A percentile compares a stretch with the other conserved stretches of the same genome.
Conservation (phyloP, 306 rosid genomes). For the Pachyrhizus erosus region DNA sequence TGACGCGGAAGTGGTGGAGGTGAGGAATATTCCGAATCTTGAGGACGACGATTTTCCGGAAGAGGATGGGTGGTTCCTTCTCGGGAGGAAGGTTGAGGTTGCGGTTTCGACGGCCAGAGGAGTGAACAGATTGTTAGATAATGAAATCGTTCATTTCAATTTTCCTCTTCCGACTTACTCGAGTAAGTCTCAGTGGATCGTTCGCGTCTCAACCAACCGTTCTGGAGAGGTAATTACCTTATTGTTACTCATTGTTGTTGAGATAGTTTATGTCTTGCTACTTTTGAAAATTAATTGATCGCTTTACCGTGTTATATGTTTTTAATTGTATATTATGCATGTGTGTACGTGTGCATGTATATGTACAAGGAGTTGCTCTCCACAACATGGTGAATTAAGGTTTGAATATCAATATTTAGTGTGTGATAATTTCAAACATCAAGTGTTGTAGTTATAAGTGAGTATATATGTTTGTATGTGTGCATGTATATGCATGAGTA, state of each 20-base stretch:
- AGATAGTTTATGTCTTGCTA: background rate
- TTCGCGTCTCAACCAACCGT: slow-evolving; percentile 82
- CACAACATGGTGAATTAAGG: too few relatives aligned
- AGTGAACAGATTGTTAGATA: slow-evolving; percentile 63
- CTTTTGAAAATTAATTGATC: too few relatives aligned
- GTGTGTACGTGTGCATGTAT: background rate
- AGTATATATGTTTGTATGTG: too few relatives aligned
- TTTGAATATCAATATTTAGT: too few relatives aligned
- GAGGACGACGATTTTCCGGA: slow-evolving; percentile 79
- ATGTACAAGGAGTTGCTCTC: too few relatives aligned
- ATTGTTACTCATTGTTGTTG: background rate
- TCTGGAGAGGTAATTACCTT: slow-evolving; percentile 59
- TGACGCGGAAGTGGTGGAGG: background rate
- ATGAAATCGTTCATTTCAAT: slow-evolving; percentile 73
- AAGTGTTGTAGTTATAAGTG: too few relatives aligned
- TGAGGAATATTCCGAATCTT: slow-evolving; percentile 41
- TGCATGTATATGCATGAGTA: too few relatives aligned
- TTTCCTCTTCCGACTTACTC: slow-evolving; percentile 46
- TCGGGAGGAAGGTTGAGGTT: slow-evolving; percentile 66
- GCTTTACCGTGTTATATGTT: background rate
- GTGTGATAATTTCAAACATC: too few relatives aligned
- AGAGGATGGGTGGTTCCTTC: slow-evolving; percentile 67
- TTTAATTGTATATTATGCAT: too few relatives aligned
- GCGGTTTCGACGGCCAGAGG: slow-evolving; percentile 76
- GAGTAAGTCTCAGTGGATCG: slow-evolving; percentile 60